Percentiles rank a stretch among this genome's conserved stretches.
Conservation (phyloP, 495 filamentous ascomycete species). For the Penicillium parvum region DNA sequence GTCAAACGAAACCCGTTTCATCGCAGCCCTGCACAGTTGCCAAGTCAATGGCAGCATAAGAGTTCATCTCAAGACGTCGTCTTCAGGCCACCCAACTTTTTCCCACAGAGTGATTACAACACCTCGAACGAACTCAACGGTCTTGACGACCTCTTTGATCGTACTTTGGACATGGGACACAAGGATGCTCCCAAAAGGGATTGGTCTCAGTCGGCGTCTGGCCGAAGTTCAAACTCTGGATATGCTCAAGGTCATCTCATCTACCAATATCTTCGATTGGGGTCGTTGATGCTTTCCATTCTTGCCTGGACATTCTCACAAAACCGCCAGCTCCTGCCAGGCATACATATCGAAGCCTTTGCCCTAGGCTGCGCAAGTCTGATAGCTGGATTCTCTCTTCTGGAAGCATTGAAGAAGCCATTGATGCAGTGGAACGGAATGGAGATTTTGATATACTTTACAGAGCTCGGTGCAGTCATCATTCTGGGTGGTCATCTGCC, state of each 20-base stretch:
- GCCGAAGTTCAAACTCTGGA: constrained; percentile 5
- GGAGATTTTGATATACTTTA: constrained; percentile 42
- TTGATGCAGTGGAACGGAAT: constrained; percentile 38
- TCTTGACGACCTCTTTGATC: constrained; percentile 44
- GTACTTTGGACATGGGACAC: constrained; percentile 39
- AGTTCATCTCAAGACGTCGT: constrained; percentile 21
- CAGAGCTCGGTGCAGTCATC: constrained; percentile 37
- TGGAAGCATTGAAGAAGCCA: constrained; percentile 36
- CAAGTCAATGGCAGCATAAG: constrained; percentile 19
- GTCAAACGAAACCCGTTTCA: constrained; percentile 39
- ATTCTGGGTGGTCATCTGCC: constrained; percentile 40
- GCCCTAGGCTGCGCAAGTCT: constrained; percentile 40
- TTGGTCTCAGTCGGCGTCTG: constrained; percentile 11
- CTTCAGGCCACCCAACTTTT: constrained; percentile 50
- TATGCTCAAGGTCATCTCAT: constrained; percentile 16
- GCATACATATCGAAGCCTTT: constrained; percentile 39
- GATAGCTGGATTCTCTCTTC: constrained; percentile 37
- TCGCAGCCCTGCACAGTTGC: constrained; percentile 19
- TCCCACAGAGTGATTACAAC: constrained; percentile 39
- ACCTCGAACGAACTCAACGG: constrained; percentile 35
- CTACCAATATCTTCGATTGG: constrained; percentile 32
- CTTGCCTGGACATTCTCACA: constrained; percentile 35
- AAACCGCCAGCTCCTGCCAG: constrained; percentile 28
- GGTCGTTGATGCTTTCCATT: constrained; percentile 29
- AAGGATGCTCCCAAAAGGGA: constrained; percentile 26